A percentile compares a stretch with the other conserved stretches of the same genome.
Conservation (phyloP, 2,329 filamentous ascomycete genomes). For the Pestalotiopsis sp. region DNA sequence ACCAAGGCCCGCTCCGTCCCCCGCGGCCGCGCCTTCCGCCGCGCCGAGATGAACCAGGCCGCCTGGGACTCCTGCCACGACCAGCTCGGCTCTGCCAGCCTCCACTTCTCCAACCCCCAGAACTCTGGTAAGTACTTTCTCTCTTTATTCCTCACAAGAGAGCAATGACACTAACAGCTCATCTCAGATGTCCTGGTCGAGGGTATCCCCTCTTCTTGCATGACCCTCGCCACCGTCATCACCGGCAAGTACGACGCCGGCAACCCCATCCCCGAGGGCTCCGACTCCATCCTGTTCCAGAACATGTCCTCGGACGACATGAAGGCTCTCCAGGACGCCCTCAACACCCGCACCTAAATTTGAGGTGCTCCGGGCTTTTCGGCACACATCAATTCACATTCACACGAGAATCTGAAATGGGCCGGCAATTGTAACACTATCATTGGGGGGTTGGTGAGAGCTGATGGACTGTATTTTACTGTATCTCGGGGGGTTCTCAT, state of each 20-base stretch:
- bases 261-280: slow-evolving; percentile 12
- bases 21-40: neutral
- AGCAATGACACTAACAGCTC: neutral
- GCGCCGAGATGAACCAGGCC: slow-evolving; percentile 10
- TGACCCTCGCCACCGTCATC: slow-evolving; percentile 13
- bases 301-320: slow-evolving; percentile 8
- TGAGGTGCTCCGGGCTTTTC: neutral
- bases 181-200: slow-evolving; percentile 11
- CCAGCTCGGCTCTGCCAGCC: slow-evolving; percentile 10
- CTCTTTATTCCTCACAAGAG: neutral
- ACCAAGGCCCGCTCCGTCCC: neutral
- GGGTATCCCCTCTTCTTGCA: slow-evolving; percentile 13
- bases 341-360: slow-evolving; percentile 2
- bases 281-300: slow-evolving; percentile 14
- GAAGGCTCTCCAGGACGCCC: slow-evolving; percentile 4
- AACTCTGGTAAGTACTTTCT: neutral
- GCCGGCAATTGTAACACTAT: neutral
- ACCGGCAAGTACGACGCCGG: slow-evolving; percentile 13
- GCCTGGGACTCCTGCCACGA: slow-evolving; percentile 13
- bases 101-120: slow-evolving; percentile 13
- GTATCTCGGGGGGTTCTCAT: neutral
- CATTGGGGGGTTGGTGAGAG: neutral
- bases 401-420: neutral
- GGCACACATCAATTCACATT: neutral
- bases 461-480: neutral